Evolutionary conservation across 768 basidiomycete species (phyloP).

Genomic region (Phaeotremella fagi): DNA sequence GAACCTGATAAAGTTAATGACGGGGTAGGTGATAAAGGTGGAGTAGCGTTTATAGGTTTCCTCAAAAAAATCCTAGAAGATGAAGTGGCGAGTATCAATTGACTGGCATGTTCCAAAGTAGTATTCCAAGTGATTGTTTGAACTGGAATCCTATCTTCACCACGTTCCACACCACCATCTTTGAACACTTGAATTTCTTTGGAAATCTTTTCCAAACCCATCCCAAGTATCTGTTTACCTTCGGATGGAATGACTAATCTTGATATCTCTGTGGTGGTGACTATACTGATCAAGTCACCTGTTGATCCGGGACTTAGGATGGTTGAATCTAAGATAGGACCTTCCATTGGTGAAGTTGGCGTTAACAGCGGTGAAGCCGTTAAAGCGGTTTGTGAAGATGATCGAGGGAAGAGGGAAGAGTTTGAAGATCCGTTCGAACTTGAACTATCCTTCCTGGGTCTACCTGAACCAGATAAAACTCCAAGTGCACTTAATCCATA

Average conservation of each 20-base stretch:
- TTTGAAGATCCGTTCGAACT: conserved; percentile 7
- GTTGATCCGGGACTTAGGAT: conserved; percentile 1
- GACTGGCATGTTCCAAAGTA: conserved; percentile 27
- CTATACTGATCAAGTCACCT: conserved; percentile 18
- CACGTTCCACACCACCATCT: conserved; percentile 19
- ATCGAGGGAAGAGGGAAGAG: background rate
- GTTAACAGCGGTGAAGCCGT: conserved; percentile 15
- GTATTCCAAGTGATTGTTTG: conserved; percentile 27
- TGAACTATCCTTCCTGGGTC: conserved; percentile 2
- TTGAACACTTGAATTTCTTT: conserved; percentile 21
- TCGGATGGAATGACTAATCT: conserved; percentile 29
- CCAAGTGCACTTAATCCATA: conserved; percentile 28
- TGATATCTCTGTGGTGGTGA: conserved; percentile 26
- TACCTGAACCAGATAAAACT: conserved; percentile 17
- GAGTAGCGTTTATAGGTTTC: background rate
- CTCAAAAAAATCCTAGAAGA: conserved; percentile 31
- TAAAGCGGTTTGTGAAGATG: conserved; percentile 1
- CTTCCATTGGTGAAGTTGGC: conserved; percentile 4
- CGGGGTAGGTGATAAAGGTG: conserved; percentile 13
- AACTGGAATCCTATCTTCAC: conserved; percentile 36
- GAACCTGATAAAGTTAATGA: conserved; percentile 12
- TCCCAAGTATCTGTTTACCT: conserved; percentile 28
- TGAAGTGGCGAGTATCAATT: conserved; percentile 35
- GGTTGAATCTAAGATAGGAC: conserved; percentile 1
- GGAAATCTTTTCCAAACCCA: conserved; percentile 28